These are phyloP conservation scores for Wallemia hederae DNA, from an alignment of 1,284 basidiomycete genomes.

Conservation along the genomic window DNA sequence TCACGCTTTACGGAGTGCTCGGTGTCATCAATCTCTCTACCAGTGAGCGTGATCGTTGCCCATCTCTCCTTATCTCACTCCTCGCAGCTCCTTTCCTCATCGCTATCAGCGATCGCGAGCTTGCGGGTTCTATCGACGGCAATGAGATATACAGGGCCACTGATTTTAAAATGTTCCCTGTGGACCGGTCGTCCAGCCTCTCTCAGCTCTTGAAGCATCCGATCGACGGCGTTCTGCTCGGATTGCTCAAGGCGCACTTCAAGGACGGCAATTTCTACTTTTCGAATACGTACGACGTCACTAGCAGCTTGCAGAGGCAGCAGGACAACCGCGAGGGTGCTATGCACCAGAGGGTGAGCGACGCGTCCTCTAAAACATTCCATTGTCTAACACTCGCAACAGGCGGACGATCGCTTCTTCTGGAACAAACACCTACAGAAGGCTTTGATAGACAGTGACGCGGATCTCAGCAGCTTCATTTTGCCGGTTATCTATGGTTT, in stretches of 20 bases:
- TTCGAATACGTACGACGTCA: conserved; percentile 73
- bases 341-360: conserved; percentile 29
- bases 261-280: conserved; percentile 55
- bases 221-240: conserved; percentile 61
- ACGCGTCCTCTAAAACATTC: too few relatives aligned
- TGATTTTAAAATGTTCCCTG: conserved; percentile 69
- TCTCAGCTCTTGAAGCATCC: conserved; percentile 33
- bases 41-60: conserved; percentile 24
- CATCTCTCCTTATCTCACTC: neutral
- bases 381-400: too few relatives aligned
- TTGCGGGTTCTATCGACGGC: conserved; percentile 46
- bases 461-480: conserved; percentile 55
- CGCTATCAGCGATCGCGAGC: conserved; percentile 55
- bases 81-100: conserved; percentile 65
- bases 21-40: conserved; percentile 60
- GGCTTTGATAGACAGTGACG: conserved; percentile 33
- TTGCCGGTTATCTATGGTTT: conserved; percentile 77
- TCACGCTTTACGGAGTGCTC: conserved; percentile 44
- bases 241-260: conserved; percentile 61
- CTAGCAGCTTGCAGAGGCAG: conserved; percentile 62
- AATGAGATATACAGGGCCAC: conserved; percentile 68
- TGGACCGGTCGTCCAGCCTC: conserved; percentile 33
- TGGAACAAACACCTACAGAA: conserved; percentile 75
- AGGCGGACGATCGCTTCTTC: conserved; percentile 89
- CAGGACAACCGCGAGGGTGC: conserved; percentile 25